A percentile compares a stretch with the other conserved stretches of the same genome.
These are phyloP conservation scores for Citropsis articulata DNA, from an alignment of 345 rosid genomes.

Conservation along the genomic window DNA sequence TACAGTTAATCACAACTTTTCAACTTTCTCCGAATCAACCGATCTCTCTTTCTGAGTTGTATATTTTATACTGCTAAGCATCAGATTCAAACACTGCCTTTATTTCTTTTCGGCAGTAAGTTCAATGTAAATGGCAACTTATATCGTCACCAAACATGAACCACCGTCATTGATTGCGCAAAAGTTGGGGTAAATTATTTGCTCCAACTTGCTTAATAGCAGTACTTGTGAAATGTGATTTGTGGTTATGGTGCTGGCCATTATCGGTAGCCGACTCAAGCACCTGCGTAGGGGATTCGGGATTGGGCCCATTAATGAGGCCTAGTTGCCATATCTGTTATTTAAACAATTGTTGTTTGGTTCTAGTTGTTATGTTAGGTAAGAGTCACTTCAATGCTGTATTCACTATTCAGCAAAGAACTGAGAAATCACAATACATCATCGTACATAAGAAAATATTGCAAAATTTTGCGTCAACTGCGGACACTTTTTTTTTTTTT, in stretches of 20 bases:
- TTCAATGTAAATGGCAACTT: background rate
- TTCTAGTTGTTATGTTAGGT: background rate
- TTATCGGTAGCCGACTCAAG: background rate
- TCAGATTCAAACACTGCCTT: constrained; percentile 7
- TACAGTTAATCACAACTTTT: background rate
- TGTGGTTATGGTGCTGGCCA: constrained; percentile 8
- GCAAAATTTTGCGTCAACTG: too few species aligned
- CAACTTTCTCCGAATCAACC: background rate
- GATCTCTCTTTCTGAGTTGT: background rate
- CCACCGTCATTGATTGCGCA: background rate
- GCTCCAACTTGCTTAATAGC: background rate
- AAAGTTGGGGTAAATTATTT: background rate
- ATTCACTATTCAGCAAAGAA: background rate
- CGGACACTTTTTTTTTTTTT: too few species aligned
- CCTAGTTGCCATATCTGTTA: background rate
- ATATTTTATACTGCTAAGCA: background rate
- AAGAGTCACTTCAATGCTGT: background rate
- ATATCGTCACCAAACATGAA: background rate
- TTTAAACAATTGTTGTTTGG: background rate
- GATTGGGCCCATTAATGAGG: background rate
- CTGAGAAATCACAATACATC: background rate
- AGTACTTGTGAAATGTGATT: too few species aligned
- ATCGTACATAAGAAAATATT: too few species aligned
- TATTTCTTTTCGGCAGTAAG: background rate
- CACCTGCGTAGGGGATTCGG: background rate